Conservation (phyloP, 768 basidiomycete genomes). For the Lyophyllum atratum region DNA sequence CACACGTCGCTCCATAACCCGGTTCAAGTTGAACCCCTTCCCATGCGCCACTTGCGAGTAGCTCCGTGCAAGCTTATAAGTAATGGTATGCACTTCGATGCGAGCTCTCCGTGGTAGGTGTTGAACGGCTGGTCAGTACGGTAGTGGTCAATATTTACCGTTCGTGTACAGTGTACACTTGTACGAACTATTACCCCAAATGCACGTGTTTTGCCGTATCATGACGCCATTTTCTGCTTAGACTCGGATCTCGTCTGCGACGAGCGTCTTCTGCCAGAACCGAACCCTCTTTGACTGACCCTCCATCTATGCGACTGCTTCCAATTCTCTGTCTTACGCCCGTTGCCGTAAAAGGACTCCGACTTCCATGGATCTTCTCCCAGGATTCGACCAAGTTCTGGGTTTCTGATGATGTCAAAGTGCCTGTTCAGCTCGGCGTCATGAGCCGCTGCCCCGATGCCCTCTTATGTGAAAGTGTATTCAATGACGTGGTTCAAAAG, state of each 20-base stretch:
- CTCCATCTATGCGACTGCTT: constrained; percentile 9
- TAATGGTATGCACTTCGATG: neutral
- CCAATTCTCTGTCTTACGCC: constrained; percentile 3
- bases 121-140: too few species aligned
- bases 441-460: constrained; percentile 79
- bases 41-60: neutral
- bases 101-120: too few species aligned
- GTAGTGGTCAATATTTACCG: too few species aligned
- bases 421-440: constrained; percentile 51
- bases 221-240: constrained; percentile 14
- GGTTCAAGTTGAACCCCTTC: neutral
- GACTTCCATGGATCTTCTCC: constrained; percentile 3
- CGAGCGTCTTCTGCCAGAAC: neutral
- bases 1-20: neutral
- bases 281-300: neutral
- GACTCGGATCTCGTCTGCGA: neutral
- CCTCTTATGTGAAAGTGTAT: constrained; percentile 74
- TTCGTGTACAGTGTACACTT: too few species aligned
- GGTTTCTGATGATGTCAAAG: constrained; percentile 33
- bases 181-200: neutral
- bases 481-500: constrained; percentile 67
- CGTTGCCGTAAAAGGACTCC: constrained; percentile 3
- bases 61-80: too few species aligned
- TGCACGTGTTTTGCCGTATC: neutral
- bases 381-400: constrained; percentile 5